phyloP scores from a whole-genome alignment of 192 early-diverging fungal genomes.

The Coemansia guatemalensis region DNA sequence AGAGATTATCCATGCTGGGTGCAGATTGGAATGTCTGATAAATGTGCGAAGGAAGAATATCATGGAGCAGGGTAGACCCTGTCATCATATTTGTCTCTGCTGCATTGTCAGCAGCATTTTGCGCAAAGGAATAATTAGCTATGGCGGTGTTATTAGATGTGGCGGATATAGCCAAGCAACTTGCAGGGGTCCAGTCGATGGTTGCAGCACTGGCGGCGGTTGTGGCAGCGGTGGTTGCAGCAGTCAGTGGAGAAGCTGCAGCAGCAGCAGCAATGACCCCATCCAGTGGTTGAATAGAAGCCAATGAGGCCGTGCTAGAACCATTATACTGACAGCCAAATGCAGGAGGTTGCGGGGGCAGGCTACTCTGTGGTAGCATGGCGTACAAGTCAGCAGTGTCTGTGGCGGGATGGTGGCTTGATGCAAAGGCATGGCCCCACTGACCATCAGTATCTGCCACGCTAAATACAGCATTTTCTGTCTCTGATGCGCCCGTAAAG shows the following conservation, averaged over 20 bases:
- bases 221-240: conserved; percentile 44
- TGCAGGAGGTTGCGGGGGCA: conserved; percentile 11
- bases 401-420: conserved; percentile 53
- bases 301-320: not conserved
- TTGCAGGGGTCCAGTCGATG: conserved; percentile 43
- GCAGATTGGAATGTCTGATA: conserved; percentile 23
- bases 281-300: conserved; percentile 19
- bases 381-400: conserved; percentile 48
- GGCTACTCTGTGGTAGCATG: conserved; percentile 34
- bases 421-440: conserved; percentile 36
- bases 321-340: not conserved
- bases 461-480: conserved; percentile 19
- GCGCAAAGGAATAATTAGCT: conserved; percentile 5
- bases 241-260: conserved; percentile 31
- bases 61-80: conserved; percentile 11
- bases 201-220: conserved; percentile 28
- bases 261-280: conserved; percentile 14
- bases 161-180: conserved; percentile 24
- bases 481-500: not conserved
- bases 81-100: conserved; percentile 30
- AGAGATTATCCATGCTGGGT: conserved; percentile 42
- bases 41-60: conserved; percentile 26
- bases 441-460: conserved; percentile 20
- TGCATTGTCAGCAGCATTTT: conserved; percentile 2
- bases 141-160: conserved; percentile 13